Percentiles rank a stretch among this genome's conserved stretches.
These are phyloP conservation scores for Euphorbia celastroides DNA, from an alignment of 441 rosid genomes.

Conservation along the genomic window DNA sequence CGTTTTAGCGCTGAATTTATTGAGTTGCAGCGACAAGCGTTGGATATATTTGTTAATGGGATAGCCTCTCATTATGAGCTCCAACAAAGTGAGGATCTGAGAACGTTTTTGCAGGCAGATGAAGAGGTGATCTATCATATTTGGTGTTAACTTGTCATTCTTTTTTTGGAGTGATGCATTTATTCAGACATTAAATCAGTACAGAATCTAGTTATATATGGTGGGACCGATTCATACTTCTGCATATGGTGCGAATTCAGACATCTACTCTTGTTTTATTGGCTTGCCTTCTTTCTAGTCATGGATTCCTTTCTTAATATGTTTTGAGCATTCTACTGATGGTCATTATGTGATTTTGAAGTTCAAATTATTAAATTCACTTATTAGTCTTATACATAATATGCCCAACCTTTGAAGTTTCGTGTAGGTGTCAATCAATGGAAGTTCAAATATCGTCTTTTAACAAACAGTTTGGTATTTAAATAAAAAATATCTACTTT, in stretches of 20 bases:
- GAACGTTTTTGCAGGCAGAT: slow-evolving; percentile 94
- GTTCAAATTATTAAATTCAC: too few species aligned
- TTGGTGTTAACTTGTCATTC: neutral
- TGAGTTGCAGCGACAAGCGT: slow-evolving; percentile 90
- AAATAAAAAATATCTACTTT: neutral
- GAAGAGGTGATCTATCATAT: slow-evolving; percentile 64
- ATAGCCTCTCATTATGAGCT: slow-evolving; percentile 87
- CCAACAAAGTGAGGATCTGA: slow-evolving; percentile 90
- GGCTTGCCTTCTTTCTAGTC: too few species aligned
- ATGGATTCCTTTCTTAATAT: too few species aligned
- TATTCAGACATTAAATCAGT: neutral
- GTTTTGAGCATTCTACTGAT: too few species aligned
- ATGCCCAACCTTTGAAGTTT: neutral
- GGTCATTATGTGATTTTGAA: too few species aligned
- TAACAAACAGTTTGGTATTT: neutral
- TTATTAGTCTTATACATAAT: neutral
- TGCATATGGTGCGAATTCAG: neutral
- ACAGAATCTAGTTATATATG: neutral
- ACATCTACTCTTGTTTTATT: neutral
- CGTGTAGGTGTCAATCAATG: neutral
- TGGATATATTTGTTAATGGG: slow-evolving; percentile 87
- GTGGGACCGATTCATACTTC: neutral
- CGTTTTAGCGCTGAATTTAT: slow-evolving; percentile 98
- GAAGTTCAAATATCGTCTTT: too few species aligned
- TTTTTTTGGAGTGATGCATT: slow-evolving; percentile 3